Percentiles rank a stretch among this genome's conserved stretches.
These are phyloP conservation scores for Graphiopsis chlorocephala DNA, from an alignment of 2,329 filamentous ascomycete species.

Conservation along the genomic window DNA sequence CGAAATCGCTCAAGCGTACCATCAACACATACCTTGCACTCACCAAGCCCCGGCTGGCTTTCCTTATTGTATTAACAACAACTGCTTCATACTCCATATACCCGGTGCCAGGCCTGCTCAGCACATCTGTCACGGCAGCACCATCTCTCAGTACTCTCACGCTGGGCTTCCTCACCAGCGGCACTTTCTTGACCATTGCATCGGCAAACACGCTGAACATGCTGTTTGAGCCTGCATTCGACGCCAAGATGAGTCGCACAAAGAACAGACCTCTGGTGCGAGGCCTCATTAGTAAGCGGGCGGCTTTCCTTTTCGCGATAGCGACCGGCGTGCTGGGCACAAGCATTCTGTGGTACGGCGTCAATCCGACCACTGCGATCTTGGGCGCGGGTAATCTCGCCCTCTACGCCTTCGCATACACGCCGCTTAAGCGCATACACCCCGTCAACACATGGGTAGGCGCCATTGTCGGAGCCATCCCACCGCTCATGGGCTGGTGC, in stretches of 20 bases:
- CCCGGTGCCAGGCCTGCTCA: slow-evolving; percentile 82
- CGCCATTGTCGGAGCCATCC: slow-evolving; percentile 87
- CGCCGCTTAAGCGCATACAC: slow-evolving; percentile 82
- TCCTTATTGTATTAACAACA: slow-evolving; percentile 85
- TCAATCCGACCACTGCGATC: slow-evolving; percentile 88
- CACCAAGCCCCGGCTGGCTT: slow-evolving; percentile 90
- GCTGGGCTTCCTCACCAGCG: slow-evolving; percentile 80
- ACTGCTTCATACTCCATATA: slow-evolving; percentile 92
- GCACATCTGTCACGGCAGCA: slow-evolving; percentile 61
- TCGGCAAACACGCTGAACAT: slow-evolving; percentile 95
- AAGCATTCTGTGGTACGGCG: slow-evolving; percentile 76
- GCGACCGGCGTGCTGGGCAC: slow-evolving; percentile 67
- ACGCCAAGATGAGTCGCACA: slow-evolving; percentile 91
- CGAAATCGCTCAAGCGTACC: slow-evolving; percentile 60
- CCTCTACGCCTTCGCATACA: slow-evolving; percentile 90
- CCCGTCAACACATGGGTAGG: slow-evolving; percentile 94
- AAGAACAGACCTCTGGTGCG: slow-evolving; percentile 86
- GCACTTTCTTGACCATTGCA: slow-evolving; percentile 84
- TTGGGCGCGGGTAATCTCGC: slow-evolving; percentile 81
- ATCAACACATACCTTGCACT: slow-evolving; percentile 82
- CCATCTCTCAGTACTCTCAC: slow-evolving; percentile 89
- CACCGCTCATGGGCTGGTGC: slow-evolving; percentile 96
- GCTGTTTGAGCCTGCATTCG: slow-evolving; percentile 87
- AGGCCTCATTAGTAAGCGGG: slow-evolving; percentile 67
- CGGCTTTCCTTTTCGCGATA: slow-evolving; percentile 76